These are phyloP conservation scores for Colletotrichum incanum DNA, from an alignment of 2,329 filamentous ascomycete species.

Conservation along the genomic window DNA sequence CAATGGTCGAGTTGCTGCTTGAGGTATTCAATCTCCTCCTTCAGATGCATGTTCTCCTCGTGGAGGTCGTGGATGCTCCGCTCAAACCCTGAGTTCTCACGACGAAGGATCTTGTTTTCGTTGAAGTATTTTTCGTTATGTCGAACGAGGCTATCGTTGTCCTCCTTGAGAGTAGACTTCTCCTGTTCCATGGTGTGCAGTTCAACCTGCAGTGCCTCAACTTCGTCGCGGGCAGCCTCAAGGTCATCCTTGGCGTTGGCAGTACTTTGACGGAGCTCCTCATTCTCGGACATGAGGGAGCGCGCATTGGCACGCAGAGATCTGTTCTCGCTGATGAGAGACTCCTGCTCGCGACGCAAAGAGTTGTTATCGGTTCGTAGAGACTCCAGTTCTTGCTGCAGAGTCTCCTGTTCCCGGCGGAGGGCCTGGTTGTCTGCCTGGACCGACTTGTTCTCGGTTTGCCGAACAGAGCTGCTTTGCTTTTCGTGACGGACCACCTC, in stretches of 20 bases:
- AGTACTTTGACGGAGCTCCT: conserved; percentile 60
- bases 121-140: conserved; percentile 70
- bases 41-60: conserved; percentile 63
- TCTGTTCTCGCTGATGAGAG: conserved; percentile 61
- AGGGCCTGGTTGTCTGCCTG: conserved; percentile 58
- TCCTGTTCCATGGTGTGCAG: conserved; percentile 59
- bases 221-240: conserved; percentile 57
- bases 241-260: conserved; percentile 60
- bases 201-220: conserved; percentile 58
- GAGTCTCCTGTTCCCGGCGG: conserved; percentile 53
- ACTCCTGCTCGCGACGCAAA: conserved; percentile 60
- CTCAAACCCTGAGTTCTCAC: conserved; percentile 65
- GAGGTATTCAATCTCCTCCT: conserved; percentile 63
- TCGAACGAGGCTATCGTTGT: conserved; percentile 67
- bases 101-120: conserved; percentile 65
- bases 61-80: conserved; percentile 62
- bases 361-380: conserved; percentile 60
- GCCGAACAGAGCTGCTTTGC: conserved; percentile 53
- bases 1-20: conserved; percentile 62
- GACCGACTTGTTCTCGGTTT: conserved; percentile 60
- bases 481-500: conserved; percentile 58
- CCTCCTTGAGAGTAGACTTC: conserved; percentile 62
- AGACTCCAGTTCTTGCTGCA: conserved; percentile 59
- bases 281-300: conserved; percentile 59
- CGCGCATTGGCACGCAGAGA: conserved; percentile 61